phyloP scores from a whole-genome alignment of 2,329 filamentous ascomycete genomes.

The Alternaria sp. region DNA sequence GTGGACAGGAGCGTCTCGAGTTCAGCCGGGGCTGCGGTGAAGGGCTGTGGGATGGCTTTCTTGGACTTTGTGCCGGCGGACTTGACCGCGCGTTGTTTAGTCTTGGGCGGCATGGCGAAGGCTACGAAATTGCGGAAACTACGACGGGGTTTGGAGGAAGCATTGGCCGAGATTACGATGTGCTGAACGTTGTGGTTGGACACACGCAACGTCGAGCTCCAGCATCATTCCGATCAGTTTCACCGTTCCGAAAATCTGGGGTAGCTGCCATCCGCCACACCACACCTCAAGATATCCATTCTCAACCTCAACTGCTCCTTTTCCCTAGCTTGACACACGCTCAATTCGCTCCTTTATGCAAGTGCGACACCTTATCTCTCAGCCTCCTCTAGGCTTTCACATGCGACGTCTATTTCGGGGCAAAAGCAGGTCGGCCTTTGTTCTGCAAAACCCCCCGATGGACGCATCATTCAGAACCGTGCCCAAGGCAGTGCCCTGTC shows the following conservation, averaged over 20 bases:
- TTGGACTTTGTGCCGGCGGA: conserved; percentile 1
- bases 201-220: neutral
- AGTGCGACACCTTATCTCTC: neutral
- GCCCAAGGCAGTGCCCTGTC: neutral
- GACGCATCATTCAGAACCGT: conserved; percentile 13
- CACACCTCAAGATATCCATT: neutral
- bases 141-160: neutral
- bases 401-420: conserved; percentile 1
- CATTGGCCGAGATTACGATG: conserved; percentile 2
- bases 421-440: neutral
- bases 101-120: conserved; percentile 27
- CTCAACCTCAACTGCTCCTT: neutral
- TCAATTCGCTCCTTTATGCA: neutral
- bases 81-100: conserved; percentile 25
- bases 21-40: conserved; percentile 67
- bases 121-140: neutral
- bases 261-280: conserved; percentile 1
- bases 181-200: neutral
- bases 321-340: neutral
- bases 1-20: conserved; percentile 70
- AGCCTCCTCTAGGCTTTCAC: neutral
- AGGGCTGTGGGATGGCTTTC: conserved; percentile 55
- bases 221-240: conserved; percentile 12
- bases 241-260: conserved; percentile 11
- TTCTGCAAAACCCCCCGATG: conserved; percentile 6